Conservation (phyloP, 805 yeast genomes). For the Teunomyces cretensis region DNA sequence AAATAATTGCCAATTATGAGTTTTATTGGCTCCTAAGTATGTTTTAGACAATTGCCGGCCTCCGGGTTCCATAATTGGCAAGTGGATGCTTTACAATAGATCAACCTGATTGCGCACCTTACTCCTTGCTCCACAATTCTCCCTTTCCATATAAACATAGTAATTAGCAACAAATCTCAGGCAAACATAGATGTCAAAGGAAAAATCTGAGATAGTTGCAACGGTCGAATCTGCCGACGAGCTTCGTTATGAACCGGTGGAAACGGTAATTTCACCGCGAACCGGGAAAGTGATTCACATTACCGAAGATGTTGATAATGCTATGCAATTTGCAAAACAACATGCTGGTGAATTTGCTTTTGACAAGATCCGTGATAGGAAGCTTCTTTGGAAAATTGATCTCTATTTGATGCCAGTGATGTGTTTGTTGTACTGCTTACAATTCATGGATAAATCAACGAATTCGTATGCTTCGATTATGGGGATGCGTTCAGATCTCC, state of each 20-base stretch:
- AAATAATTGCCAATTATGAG: no score
- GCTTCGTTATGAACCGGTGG: neutral
- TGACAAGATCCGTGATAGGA: conserved; percentile 17
- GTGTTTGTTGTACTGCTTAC: conserved; percentile 49
- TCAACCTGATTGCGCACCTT: no score
- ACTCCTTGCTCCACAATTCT: no score
- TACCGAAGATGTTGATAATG: neutral
- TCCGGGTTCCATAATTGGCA: no score
- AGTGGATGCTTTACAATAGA: no score
- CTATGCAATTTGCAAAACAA: neutral
- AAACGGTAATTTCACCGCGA: neutral
- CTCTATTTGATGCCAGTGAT: conserved; percentile 49
- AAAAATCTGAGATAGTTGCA: neutral
- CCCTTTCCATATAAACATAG: no score
- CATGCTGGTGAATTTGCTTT: neutral
- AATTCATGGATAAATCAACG: conserved; percentile 61
- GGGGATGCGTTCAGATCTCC: conserved; percentile 47
- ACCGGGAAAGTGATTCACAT: neutral
- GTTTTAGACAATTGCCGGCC: no score
- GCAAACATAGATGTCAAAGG: neutral
- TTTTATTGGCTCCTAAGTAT: no score
- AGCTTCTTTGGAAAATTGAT: conserved; percentile 51
- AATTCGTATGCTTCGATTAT: conserved; percentile 52
- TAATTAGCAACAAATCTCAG: no score
- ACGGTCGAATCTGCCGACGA: neutral